A percentile compares a stretch with the other conserved stretches of the same genome.
Conservation (phyloP, 164 flowering plant genomes). For the Tinospora cordifolia region DNA sequence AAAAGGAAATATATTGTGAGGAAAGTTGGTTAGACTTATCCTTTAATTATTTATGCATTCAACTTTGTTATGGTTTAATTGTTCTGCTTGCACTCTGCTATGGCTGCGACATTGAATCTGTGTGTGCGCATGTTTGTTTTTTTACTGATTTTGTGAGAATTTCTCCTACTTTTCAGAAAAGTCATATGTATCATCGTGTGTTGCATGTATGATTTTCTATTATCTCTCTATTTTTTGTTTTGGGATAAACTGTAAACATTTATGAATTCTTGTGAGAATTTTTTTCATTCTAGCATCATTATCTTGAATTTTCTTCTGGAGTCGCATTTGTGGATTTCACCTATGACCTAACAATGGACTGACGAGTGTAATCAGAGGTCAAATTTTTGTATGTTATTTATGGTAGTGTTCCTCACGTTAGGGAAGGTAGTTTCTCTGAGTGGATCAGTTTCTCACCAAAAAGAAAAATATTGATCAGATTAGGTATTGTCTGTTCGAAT, state of each 20-base stretch:
- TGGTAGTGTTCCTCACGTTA: background rate
- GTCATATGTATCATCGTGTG: background rate
- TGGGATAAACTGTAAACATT: background rate
- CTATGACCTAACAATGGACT: background rate
- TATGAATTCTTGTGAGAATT: background rate
- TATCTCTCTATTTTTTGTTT: background rate
- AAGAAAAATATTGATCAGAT: too few species aligned
- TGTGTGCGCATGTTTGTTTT: too few species aligned
- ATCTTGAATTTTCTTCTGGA: background rate
- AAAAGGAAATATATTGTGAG: background rate
- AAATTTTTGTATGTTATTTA: background rate
- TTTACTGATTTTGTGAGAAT: background rate
- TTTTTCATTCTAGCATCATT: background rate
- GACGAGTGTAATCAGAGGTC: background rate
- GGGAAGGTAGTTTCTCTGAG: too few species aligned
- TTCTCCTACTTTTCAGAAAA: background rate
- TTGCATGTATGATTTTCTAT: background rate
- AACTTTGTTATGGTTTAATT: too few species aligned
- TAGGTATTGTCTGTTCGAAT: too few species aligned
- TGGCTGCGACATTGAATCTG: background rate
- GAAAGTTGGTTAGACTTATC: background rate
- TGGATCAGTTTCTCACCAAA: too few species aligned
- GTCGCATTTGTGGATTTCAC: background rate
- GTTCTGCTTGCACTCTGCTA: too few species aligned
- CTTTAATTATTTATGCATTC: background rate